Evolutionary conservation across 768 basidiomycete genomes (phyloP).

Genomic region (Russula emetica): DNA sequence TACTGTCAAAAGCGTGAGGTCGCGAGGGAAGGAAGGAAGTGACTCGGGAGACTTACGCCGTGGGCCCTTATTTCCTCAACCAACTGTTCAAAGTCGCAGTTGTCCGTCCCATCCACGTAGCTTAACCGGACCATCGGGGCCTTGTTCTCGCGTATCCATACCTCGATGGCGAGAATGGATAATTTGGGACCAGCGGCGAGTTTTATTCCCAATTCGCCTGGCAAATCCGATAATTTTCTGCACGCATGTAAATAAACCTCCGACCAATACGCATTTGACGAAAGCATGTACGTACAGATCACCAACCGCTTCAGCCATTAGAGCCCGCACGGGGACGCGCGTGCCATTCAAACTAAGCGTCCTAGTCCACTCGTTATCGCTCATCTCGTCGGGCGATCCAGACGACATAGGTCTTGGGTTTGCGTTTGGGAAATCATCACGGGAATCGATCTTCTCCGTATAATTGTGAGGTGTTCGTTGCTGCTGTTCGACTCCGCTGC

Average conservation of each 20-base stretch:
- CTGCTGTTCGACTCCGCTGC: not conserved
- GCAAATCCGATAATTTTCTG: not conserved
- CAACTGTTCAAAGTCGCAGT: not conserved
- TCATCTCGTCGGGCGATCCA: not conserved
- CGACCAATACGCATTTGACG: not conserved
- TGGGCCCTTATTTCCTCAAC: not conserved
- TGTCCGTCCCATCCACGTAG: not conserved
- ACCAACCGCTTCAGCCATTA: not conserved
- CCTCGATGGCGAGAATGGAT: not conserved
- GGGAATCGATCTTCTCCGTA: not conserved
- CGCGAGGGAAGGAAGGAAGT: not conserved
- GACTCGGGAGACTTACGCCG: conserved; percentile 6
- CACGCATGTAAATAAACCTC: not conserved
- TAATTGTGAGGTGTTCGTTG: not conserved
- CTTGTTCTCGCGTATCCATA: conserved; percentile 1
- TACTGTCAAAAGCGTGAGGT: conserved; percentile 6
- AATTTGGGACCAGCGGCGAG: not conserved
- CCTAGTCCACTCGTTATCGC: not conserved
- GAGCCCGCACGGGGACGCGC: not conserved
- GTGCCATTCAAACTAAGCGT: not conserved
- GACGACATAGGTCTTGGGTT: not conserved
- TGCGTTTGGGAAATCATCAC: no score
- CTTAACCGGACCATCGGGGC: not conserved
- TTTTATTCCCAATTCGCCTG: not conserved
- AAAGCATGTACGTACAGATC: not conserved